Evolutionary conservation across 305 asterid species (phyloP), one percentile per base, ranked within the genome.

Genomic region (Caryopteris hybrid): DNA sequence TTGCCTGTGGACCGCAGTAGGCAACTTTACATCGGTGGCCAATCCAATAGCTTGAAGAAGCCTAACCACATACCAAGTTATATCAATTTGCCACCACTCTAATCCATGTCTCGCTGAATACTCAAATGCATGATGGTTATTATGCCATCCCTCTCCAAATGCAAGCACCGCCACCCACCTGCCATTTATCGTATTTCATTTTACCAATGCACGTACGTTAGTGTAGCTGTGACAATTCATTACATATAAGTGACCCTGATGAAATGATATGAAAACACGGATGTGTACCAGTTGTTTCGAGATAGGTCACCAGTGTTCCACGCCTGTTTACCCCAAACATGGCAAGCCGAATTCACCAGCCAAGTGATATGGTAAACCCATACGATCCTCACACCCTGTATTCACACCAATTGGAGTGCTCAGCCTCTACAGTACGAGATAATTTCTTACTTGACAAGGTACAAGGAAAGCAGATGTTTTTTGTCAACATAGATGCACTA

Each of bases 121-220:
- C 61, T 86, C 91, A 46, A 91, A 91, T 8, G 96, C 97, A 46
- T 88, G 96, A 76, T 91, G 95, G 45, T 91, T 86, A 62, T 91
- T 88, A 65, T 87, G 97, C 97, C 96, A 91, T 17, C 97, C 96
- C 64, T 86, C 97, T 48, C 95, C 97, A 75, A 84, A 88, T 69
- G 97, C 85, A 55, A 88, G 89, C 71, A 91, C 3, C 0, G 90
- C 96, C 74, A 91, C 95, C 91, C 91, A 85, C 95, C 95, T 90
- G 36, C 8, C 9, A 55, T 27, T 1, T 9, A 45, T 5, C 22
- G 5, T 8, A 31, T 3, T 31, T 5, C 2, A 2, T 2, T 27
- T 27, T 27, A 2, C 2, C 5, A 2, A 27, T 27, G 33, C 33
- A 2, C 33, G 33, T 27, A 5, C 33, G 33, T 27, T 27, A 5